phyloP scores from a whole-genome alignment of 169 alveolate genomes.

The Plasmodium reichenowi region DNA sequence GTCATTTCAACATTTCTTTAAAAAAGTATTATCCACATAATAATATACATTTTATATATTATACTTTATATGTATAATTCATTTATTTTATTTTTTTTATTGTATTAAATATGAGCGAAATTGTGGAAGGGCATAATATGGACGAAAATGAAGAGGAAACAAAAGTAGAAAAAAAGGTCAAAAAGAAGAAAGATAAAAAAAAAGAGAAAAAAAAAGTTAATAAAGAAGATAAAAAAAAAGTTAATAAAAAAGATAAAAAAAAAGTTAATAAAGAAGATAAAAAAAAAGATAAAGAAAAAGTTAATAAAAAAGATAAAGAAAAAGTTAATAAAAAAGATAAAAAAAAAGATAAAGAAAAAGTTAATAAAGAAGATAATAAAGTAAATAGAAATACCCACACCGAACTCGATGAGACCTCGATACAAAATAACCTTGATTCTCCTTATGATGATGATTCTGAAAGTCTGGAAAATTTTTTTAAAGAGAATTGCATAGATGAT shows the following conservation, averaged over 20 bases:
- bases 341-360: not conserved
- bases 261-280: not conserved
- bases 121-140: not conserved
- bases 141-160: not conserved
- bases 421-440: too few relatives aligned
- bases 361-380: not conserved
- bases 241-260: not conserved
- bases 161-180: not conserved
- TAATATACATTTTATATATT: too few relatives aligned
- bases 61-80: too few relatives aligned
- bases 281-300: not conserved
- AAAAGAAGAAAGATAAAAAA: not conserved
- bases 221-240: not conserved
- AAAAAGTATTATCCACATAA: too few relatives aligned
- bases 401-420: not conserved
- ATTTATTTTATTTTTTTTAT: too few relatives aligned
- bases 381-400: not conserved
- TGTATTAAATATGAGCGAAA: not conserved
- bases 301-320: not conserved
- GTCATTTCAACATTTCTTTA: too few relatives aligned
- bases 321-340: not conserved
- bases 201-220: not conserved
- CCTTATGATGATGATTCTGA: too few relatives aligned
- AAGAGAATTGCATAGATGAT: conserved; percentile 5
- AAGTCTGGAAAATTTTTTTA: conserved; percentile 31